These are phyloP conservation scores for Sporothrix euskadiensis DNA, from an alignment of 2,329 filamentous ascomycete species.

Conservation along the genomic window DNA sequence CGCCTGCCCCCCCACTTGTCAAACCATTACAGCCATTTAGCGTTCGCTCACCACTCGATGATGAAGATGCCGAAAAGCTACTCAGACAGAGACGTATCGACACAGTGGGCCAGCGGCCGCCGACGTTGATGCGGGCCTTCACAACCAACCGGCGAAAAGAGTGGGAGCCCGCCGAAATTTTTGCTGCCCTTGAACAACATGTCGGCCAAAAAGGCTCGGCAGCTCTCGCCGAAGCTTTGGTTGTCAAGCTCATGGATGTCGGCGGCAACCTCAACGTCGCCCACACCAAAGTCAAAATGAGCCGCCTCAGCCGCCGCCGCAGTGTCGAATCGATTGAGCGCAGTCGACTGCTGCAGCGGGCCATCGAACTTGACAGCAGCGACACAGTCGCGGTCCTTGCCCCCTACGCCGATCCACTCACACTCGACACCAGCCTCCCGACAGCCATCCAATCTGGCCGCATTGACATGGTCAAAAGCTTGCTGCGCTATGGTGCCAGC, in stretches of 20 bases:
- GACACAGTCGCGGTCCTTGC: conserved; percentile 58
- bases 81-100: conserved; percentile 48
- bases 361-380: conserved; percentile 56
- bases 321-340: conserved; percentile 55
- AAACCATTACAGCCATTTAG: conserved; percentile 43
- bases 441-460: conserved; percentile 51
- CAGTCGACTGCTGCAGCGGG: conserved; percentile 49
- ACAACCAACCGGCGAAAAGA: conserved; percentile 49
- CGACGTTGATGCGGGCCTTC: conserved; percentile 45
- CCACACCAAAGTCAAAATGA: conserved; percentile 49
- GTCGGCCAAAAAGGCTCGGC: conserved; percentile 52
- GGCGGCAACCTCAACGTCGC: conserved; percentile 55
- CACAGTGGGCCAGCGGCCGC: conserved; percentile 31
- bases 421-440: conserved; percentile 53
- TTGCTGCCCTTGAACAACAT: conserved; percentile 53
- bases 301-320: conserved; percentile 51
- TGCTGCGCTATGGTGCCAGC: conserved; percentile 55
- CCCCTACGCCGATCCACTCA: conserved; percentile 53
- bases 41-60: conserved; percentile 51
- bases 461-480: conserved; percentile 47
- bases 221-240: conserved; percentile 58
- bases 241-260: conserved; percentile 50
- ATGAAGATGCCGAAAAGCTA: conserved; percentile 55
- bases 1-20: conserved; percentile 45
- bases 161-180: conserved; percentile 56